Evolutionary conservation across 1,284 basidiomycete genomes (phyloP), one percentile per base, ranked within the genome.

Genomic region (Mycena citricolor): DNA sequence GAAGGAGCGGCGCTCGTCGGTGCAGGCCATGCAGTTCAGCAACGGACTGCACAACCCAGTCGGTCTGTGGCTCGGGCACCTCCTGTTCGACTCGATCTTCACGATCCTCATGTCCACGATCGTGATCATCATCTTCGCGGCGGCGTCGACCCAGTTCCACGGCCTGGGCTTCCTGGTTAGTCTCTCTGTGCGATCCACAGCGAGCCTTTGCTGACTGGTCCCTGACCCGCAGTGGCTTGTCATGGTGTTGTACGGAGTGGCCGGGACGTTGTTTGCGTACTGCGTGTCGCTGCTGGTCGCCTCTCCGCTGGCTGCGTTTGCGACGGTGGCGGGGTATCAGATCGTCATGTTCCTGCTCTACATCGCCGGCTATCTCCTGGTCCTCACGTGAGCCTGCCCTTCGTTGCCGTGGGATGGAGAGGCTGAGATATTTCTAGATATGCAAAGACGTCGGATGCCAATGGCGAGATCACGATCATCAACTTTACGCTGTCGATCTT

Each of bases 1-100:
- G 13, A 76, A 72, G 52, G 86, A 85, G 59, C 76, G 79, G 21
- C 71, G 73, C 32, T 83, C 81, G 7, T 79, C 77, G 30, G 85
- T 83, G 2, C 86, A 83, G 63, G 85, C 83, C 5, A 90, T 86
- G 83, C 82, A 86, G 50, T 65, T 85, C 21, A 87, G 83, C 24
- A 91, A 91, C 57, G 88, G 88, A 1, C 67, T 90, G 23, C 74
- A 81, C 5, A 71, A 85, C 42, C 86, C 88, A 5, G 62, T 79
- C 22, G 85, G 83, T 0, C 68, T 90, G 19, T 90, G 88, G 87
- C 67, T 90, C 2, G 88, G 88, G 0, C 88, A 91, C 62, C 69
- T 90, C 5, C 66, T 85, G 54, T 88, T 86, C 61, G 89, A 91
- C 58, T 68, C 79, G 1, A 74, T 86, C 4, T 76, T 77, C 53